Percentiles rank a stretch among this genome's conserved stretches.
Evolutionary conservation across 768 basidiomycete genomes (phyloP).

Genomic region (Thelephora aurantiotincta): DNA sequence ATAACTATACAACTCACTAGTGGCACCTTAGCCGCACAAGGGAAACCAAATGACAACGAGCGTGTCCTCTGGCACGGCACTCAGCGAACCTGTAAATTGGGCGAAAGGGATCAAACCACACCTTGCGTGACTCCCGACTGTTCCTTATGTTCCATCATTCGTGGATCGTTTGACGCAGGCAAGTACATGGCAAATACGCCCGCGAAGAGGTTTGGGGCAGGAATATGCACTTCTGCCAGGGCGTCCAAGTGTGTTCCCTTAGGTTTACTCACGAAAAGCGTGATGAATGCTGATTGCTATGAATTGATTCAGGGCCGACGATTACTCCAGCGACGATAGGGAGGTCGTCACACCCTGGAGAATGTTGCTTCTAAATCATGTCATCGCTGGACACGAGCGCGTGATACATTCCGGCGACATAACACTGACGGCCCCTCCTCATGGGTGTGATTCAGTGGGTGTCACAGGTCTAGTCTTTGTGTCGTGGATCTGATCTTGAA

Average conservation of each 20-base stretch:
- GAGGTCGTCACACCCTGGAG: constrained; percentile 23
- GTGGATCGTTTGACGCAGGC: too few species aligned
- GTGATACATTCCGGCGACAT: constrained; percentile 49
- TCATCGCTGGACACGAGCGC: constrained; percentile 54
- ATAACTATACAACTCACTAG: too few species aligned
- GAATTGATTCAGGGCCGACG: constrained; percentile 35
- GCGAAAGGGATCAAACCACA: too few species aligned
- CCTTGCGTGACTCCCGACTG: too few species aligned
- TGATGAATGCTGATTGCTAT: background rate
- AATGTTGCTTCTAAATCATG: constrained; percentile 60
- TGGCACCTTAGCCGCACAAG: too few species aligned
- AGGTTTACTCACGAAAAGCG: background rate
- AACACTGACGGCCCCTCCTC: constrained; percentile 38
- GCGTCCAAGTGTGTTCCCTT: constrained; percentile 45
- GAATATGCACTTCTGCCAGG: constrained; percentile 61
- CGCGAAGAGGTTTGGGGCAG: constrained; percentile 29
- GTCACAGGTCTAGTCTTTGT: background rate
- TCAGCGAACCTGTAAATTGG: too few species aligned
- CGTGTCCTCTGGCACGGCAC: too few species aligned
- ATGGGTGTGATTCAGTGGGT: constrained; percentile 54
- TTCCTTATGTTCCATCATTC: too few species aligned
- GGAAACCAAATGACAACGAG: too few species aligned
- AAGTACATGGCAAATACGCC: too few species aligned
- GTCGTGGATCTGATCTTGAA: background rate
- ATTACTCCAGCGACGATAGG: constrained; percentile 45